Conservation (phyloP, 2,329 filamentous ascomycete species). For the Cryoendolithus antarcticus region DNA sequence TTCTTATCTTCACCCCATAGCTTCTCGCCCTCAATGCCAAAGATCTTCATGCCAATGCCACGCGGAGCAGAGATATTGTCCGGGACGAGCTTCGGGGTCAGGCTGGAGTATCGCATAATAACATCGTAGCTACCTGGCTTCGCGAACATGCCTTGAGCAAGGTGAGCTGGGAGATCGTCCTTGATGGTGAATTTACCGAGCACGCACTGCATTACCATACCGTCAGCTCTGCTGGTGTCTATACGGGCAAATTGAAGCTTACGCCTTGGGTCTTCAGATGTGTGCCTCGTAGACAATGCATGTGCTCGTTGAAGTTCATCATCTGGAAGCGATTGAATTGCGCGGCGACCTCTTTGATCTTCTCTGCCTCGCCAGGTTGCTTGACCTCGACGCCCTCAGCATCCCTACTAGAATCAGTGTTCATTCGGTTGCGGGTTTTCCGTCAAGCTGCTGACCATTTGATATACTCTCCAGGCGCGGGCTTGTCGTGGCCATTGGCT, state of each 20-base stretch:
- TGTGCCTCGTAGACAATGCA: slow-evolving; percentile 26
- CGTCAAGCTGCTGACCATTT: slow-evolving; percentile 6
- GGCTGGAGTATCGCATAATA: slow-evolving; percentile 26
- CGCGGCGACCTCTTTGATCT: slow-evolving; percentile 26
- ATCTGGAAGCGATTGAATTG: slow-evolving; percentile 28
- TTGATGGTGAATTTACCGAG: slow-evolving; percentile 22
- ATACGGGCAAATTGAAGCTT: no score
- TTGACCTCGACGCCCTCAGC: slow-evolving; percentile 23
- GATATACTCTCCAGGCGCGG: slow-evolving; percentile 12
- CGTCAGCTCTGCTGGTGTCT: no score
- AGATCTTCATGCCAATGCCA: slow-evolving; percentile 26
- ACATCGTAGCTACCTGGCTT: slow-evolving; percentile 23
- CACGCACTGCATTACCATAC: no score
- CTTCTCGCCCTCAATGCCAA: slow-evolving; percentile 24
- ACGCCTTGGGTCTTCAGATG: slow-evolving; percentile 25
- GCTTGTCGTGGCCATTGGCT: slow-evolving; percentile 6
- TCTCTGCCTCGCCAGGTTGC: slow-evolving; percentile 21
- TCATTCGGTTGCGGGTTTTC: not conserved
- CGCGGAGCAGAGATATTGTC: slow-evolving; percentile 25
- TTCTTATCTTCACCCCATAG: slow-evolving; percentile 24
- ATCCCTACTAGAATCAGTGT: slow-evolving; percentile 12
- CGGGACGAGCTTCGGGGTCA: slow-evolving; percentile 25
- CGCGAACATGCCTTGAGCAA: slow-evolving; percentile 27
- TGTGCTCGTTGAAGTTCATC: slow-evolving; percentile 29
- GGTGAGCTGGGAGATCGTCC: slow-evolving; percentile 22